phyloP scores from a whole-genome alignment of 2,329 filamentous ascomycete species.

The Alternaria sp. region DNA sequence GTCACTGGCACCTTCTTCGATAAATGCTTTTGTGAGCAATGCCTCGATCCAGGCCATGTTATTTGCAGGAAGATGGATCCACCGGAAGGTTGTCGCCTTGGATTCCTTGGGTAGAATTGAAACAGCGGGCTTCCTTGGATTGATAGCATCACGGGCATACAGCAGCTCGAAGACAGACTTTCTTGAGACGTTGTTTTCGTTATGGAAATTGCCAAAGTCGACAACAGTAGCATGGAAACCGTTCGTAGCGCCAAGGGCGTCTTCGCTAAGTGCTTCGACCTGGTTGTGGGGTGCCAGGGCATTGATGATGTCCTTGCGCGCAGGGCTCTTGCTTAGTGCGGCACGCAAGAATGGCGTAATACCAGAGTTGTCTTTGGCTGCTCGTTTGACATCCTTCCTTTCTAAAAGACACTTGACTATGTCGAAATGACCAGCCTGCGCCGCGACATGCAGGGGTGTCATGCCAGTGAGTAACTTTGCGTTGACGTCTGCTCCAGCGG shows the following conservation, averaged over 20 bases:
- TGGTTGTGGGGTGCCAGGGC: constrained; percentile 54
- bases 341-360: constrained; percentile 56
- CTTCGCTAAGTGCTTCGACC: constrained; percentile 47
- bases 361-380: constrained; percentile 55
- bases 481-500: constrained; percentile 46
- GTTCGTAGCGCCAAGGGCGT: constrained; percentile 47
- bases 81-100: constrained; percentile 54
- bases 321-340: constrained; percentile 47
- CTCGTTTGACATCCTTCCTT: constrained; percentile 47
- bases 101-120: constrained; percentile 52
- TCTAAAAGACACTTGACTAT: constrained; percentile 51
- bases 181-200: constrained; percentile 46
- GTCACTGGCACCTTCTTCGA: constrained; percentile 69
- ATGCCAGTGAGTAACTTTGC: constrained; percentile 44
- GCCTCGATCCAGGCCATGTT: constrained; percentile 71
- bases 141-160: constrained; percentile 46
- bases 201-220: constrained; percentile 51
- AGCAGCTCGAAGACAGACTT: constrained; percentile 48
- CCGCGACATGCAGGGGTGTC: constrained; percentile 52
- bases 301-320: constrained; percentile 53
- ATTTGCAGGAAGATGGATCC: constrained; percentile 59
- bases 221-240: constrained; percentile 52
- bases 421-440: constrained; percentile 46
- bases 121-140: constrained; percentile 46
- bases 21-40: constrained; percentile 70